Base-by-base conservation (phyloP, 106 monocot species). In the Gastrodia elata region DNA sequence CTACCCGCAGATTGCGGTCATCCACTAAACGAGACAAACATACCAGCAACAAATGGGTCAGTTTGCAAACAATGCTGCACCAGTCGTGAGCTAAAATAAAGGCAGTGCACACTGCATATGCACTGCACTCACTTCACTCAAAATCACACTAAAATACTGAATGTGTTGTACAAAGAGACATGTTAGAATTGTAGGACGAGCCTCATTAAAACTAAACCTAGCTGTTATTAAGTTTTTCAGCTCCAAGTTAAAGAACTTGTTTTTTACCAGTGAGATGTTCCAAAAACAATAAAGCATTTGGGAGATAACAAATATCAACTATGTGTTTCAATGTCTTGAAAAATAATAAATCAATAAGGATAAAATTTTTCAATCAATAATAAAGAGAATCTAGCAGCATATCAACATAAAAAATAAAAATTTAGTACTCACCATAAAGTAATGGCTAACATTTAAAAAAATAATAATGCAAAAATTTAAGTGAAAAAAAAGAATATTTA, bases 1-100 rank as follows among this genome's bases (percentile, higher is more conserved):
- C 97, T 93, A 97, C 92, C 97, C 97, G 92, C 92, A 97, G 97
- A 97, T 97, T 97, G 92, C 97, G 97, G 92, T 97, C 97, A 97
- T 97, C 97, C 97, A 97, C 97, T 97, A 97, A 86, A 85, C 73
- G 83, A 84, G 87, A 82, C 82, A 86, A 76, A 82, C 84, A 96
- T 90, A 92, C 92, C 89, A 88, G 82, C 88, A 89, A 89, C 85
- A 97, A 81, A 90, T 75, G 70, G 86, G 84, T 94, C 84, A 94
- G 94, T 94, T 93, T 81, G 79, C 83, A 81, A 90, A 84, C 71
- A 82, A 76, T 84, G 80, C 90, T 84, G 87, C 88, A 92, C 87
- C 82, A 88, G 81, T 87, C 80, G 75, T 82, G 87, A 86, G 80
- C 72, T 82, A 86, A 86, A 73, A 75, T 83, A 80, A 86, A 86